Evolutionary conservation across 768 basidiomycete genomes (phyloP).

Genomic region (Vararia minispora): DNA sequence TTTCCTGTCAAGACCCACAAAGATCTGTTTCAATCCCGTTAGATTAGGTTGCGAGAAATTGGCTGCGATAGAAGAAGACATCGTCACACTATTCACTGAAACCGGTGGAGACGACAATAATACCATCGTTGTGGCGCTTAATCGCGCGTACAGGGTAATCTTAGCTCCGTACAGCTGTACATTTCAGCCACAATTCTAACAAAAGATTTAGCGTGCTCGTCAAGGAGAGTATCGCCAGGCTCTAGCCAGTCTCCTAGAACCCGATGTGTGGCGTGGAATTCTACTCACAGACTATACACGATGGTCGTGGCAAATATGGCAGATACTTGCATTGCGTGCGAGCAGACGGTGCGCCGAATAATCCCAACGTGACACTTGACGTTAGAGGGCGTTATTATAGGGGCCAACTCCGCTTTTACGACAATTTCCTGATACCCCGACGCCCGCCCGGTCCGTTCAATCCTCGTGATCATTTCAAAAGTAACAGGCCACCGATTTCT

Average conservation of each 20-base stretch:
- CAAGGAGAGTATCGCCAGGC: constrained; percentile 58
- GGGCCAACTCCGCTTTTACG: constrained; percentile 53
- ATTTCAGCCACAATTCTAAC: background rate
- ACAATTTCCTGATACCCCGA: constrained; percentile 52
- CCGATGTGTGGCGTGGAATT: constrained; percentile 59
- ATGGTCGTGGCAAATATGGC: constrained; percentile 75
- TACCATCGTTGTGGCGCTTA: constrained; percentile 47
- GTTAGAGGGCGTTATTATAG: constrained; percentile 23
- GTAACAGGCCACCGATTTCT: constrained; percentile 21
- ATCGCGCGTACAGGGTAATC: constrained; percentile 61
- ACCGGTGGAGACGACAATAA: constrained; percentile 49
- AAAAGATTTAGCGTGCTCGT: constrained; percentile 46
- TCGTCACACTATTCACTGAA: constrained; percentile 57
- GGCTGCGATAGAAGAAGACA: constrained; percentile 53
- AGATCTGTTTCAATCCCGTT: constrained; percentile 9
- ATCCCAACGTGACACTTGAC: constrained; percentile 1
- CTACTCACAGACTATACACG: constrained; percentile 50
- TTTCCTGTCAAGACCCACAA: background rate
- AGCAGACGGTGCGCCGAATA: constrained; percentile 45
- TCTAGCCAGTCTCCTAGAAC: constrained; percentile 51
- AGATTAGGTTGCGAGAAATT: constrained; percentile 53
- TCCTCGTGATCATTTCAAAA: constrained; percentile 45
- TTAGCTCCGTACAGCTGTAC: constrained; percentile 9
- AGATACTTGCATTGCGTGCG: constrained; percentile 55
- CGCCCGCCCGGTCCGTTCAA: constrained; percentile 46